A percentile compares a stretch with the other conserved stretches of the same genome.
phyloP scores from a whole-genome alignment of 768 basidiomycete species.

The Mycena venus region DNA sequence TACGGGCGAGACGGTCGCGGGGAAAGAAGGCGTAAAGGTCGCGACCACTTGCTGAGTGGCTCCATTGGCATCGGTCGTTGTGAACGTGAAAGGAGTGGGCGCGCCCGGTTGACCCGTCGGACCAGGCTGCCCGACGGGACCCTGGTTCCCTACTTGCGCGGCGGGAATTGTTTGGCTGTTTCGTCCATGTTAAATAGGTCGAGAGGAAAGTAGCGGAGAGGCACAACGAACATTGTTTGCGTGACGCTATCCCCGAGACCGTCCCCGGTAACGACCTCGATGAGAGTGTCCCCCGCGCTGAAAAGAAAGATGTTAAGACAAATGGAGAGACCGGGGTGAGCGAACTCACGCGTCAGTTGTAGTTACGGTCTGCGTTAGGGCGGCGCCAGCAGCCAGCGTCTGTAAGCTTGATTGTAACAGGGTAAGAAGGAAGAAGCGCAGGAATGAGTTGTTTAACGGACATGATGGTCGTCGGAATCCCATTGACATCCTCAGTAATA shows the following conservation, averaged over 20 bases:
- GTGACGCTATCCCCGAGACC: conserved; percentile 8
- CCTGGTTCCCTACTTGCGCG: neutral
- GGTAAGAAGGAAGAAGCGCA: conserved; percentile 7
- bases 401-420: neutral
- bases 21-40: conserved; percentile 28
- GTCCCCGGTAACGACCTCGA: conserved; percentile 22
- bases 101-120: conserved; percentile 11
- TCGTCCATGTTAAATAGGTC: neutral
- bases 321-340: neutral
- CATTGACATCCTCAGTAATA: conserved; percentile 3
- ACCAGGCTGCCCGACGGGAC: conserved; percentile 29
- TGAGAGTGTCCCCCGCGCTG: conserved; percentile 20
- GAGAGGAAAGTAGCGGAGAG: neutral
- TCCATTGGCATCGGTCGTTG: conserved; percentile 20
- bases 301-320: neutral
- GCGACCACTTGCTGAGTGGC: conserved; percentile 11
- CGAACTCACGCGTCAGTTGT: conserved; percentile 12
- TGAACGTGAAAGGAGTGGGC: conserved; percentile 31
- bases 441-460: conserved; percentile 1
- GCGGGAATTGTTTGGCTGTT: conserved; percentile 19
- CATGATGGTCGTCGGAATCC: conserved; percentile 22
- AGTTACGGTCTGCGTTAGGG: conserved; percentile 2
- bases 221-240: conserved; percentile 12
- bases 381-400: neutral
- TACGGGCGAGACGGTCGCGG: conserved; percentile 7